These are phyloP conservation scores for Hibiscus tridactylites DNA, from an alignment of 345 rosid species.

Conservation along the genomic window DNA sequence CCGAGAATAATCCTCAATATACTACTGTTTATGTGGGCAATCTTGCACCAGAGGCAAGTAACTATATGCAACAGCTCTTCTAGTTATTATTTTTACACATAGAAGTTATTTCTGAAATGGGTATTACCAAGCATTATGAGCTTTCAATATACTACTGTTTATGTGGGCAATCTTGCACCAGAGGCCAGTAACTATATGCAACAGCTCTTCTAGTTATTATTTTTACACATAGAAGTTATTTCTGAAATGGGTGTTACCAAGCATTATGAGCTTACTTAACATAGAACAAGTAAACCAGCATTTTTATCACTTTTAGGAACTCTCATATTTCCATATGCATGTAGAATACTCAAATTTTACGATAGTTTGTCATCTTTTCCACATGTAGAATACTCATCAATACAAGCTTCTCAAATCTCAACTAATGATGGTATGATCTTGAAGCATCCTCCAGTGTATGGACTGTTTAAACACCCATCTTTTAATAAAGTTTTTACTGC, in stretches of 20 bases:
- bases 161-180: constrained; percentile 91
- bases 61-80: constrained; percentile 1
- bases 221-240: not conserved
- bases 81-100: not conserved
- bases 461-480: not conserved
- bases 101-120: not conserved
- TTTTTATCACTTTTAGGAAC: not conserved
- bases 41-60: constrained; percentile 79
- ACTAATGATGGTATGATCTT: too few species aligned
- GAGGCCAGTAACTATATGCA: constrained; percentile 41
- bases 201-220: constrained; percentile 3
- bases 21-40: constrained; percentile 98
- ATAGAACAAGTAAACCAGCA: not conserved
- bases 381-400: too few species aligned
- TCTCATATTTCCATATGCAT: not conserved
- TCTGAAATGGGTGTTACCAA: not conserved
- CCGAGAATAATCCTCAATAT: constrained; percentile 84
- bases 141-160: constrained; percentile 41
- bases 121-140: not conserved
- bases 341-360: not conserved
- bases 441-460: not conserved
- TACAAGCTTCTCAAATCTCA: too few species aligned
- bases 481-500: not conserved
- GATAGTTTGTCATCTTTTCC: too few species aligned
- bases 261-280: not conserved